These are phyloP conservation scores for Aspergillus alliaceus DNA, from an alignment of 2,329 filamentous ascomycete species.

Conservation along the genomic window DNA sequence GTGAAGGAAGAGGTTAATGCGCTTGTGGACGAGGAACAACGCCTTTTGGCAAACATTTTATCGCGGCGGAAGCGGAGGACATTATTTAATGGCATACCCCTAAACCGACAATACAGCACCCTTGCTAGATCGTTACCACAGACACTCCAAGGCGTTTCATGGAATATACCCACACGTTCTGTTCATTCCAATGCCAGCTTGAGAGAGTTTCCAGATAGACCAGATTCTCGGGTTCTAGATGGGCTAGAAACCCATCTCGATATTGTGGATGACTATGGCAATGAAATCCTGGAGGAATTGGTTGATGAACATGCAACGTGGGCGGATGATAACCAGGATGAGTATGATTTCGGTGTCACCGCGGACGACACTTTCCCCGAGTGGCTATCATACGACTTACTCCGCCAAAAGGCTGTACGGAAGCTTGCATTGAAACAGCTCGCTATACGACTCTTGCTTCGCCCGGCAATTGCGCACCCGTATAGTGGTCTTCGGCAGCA, in stretches of 20 bases:
- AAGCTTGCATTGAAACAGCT: slow-evolving; percentile 41
- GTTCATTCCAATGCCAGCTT: neutral
- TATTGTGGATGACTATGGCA: neutral
- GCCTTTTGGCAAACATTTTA: slow-evolving; percentile 33
- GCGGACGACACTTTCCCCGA: slow-evolving; percentile 24
- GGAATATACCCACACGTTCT: slow-evolving; percentile 1
- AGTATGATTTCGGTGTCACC: slow-evolving; percentile 18
- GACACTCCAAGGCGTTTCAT: slow-evolving; percentile 10
- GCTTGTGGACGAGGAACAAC: slow-evolving; percentile 40
- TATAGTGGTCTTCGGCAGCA: slow-evolving; percentile 36
- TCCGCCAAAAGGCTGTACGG: slow-evolving; percentile 39
- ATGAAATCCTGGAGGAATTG: neutral
- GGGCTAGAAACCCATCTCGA: neutral
- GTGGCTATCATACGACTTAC: slow-evolving; percentile 30
- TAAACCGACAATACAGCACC: slow-evolving; percentile 27
- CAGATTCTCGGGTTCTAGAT: neutral
- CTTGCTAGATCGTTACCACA: slow-evolving; percentile 13
- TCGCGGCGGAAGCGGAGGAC: slow-evolving; percentile 21
- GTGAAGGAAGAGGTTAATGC: slow-evolving; percentile 43
- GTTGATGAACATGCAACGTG: slow-evolving; percentile 4
- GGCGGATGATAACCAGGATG: too few species aligned
- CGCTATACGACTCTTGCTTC: slow-evolving; percentile 39
- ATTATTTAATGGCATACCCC: slow-evolving; percentile 21
- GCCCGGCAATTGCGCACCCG: slow-evolving; percentile 39
- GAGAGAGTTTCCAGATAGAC: neutral